Base-by-base conservation (phyloP, 306 rosid genomes). In the Ceratonia siliqua region DNA sequence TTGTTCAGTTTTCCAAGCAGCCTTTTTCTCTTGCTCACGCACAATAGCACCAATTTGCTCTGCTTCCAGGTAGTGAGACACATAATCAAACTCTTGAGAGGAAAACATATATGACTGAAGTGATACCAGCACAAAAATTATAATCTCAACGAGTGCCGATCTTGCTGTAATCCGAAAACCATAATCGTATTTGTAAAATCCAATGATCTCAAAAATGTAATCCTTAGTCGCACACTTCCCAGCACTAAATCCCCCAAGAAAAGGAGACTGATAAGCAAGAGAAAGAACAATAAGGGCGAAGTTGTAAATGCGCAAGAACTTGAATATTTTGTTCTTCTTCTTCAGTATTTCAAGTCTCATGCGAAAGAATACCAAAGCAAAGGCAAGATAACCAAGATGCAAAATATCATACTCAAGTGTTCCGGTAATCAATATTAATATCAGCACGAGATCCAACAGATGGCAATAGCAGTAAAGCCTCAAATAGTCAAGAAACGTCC, bases 1-100 rank as follows among this genome's bases (percentile, higher is more conserved):
- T 59, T 94, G 99, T 72, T 75, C 96, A 73, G 90, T 94, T 89
- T 94, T 94, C 99, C 99, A 92, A 5, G 98, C 93, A 79, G 99
- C 99, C 79, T 86, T 94, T 82, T 94, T 94, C 80, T 92, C 99
- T 85, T 94, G 99, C 81, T 92, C 98, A n/a, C 62, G 92, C 65
- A 92, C 95, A 84, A 94, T 89, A 13, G 97, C 97, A 71, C 99
- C 97, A 82, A 94, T 94, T 84, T 90, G 99, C 88, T 94, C 99
- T 12, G 98, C 96, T 86, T 92, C 97, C 79, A 94, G 89, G 82
- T 94, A 94, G 38, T 91, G 95, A 41, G 88, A 94, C 56, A 94
- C 91, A 42, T 92, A 82, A 75, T 94, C 93, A 74, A 94, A 94
- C 87, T 94, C 97, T 78, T 83, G 88, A 35, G 96, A 94, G 70